Percentiles rank a stretch among this genome's conserved stretches.
phyloP scores from a whole-genome alignment of 345 rosid genomes.

The Eucalyptus melliodora region DNA sequence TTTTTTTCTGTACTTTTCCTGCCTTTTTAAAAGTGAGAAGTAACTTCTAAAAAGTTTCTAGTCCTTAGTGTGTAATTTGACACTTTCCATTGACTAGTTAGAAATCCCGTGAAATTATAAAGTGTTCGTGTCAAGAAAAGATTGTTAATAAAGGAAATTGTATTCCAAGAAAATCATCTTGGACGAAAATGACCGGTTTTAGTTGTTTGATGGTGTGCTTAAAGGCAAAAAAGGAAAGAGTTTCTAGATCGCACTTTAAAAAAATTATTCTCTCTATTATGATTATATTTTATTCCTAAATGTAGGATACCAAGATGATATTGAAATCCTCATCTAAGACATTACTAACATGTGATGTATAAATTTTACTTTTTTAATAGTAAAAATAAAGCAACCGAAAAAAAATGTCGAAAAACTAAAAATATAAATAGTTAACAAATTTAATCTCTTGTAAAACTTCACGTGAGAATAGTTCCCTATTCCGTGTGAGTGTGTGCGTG shows the following conservation, averaged over 20 bases:
- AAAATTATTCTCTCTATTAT: background rate
- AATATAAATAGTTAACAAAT: background rate
- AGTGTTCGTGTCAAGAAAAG: background rate
- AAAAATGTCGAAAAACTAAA: background rate
- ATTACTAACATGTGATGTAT: background rate
- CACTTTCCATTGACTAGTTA: background rate
- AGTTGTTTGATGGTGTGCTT: background rate
- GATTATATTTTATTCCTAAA: background rate
- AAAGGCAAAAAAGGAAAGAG: background rate
- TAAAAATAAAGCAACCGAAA: background rate
- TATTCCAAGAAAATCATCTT: background rate
- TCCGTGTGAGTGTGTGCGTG: fast-evolving
- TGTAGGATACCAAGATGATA: background rate
- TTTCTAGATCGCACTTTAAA: background rate
- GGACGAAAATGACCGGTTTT: background rate
- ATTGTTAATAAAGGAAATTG: background rate
- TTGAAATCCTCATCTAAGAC: background rate
- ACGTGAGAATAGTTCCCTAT: background rate
- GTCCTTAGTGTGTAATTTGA: background rate
- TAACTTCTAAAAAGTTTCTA: background rate
- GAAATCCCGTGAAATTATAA: background rate
- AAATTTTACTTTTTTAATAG: background rate
- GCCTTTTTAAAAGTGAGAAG: background rate
- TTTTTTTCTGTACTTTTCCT: fast-evolving
- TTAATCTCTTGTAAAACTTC: background rate